phyloP scores from a whole-genome alignment of 2,329 filamentous ascomycete species.

The Ophiostoma triangulosporum region DNA sequence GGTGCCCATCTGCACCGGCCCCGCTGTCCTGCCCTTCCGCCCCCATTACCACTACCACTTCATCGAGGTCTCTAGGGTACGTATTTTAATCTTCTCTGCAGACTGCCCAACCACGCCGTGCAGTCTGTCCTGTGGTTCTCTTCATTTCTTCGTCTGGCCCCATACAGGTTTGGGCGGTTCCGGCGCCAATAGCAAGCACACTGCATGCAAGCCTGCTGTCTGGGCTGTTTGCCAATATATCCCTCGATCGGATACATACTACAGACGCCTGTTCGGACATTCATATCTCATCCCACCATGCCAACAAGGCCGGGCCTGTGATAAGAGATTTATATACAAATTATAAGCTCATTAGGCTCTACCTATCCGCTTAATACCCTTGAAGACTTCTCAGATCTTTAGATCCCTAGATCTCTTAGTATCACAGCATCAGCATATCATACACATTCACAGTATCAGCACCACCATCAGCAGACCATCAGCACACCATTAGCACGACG shows the following conservation, averaged over 20 bases:
- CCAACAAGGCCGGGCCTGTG: background rate
- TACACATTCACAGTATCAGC: too few species aligned
- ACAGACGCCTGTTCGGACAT: background rate
- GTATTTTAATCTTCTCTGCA: background rate
- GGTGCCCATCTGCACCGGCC: background rate
- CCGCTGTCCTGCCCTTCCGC: background rate
- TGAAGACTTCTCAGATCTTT: too few species aligned
- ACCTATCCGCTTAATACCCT: background rate
- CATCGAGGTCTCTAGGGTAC: too few species aligned
- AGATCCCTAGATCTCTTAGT: too few species aligned
- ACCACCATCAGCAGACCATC: too few species aligned
- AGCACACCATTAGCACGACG: too few species aligned
- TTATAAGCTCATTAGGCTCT: too few species aligned
- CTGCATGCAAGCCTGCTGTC: background rate
- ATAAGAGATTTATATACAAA: too few species aligned
- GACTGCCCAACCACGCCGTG: background rate
- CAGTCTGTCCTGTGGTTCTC: background rate
- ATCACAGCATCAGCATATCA: too few species aligned
- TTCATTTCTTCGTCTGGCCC: background rate
- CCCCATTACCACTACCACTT: too few species aligned
- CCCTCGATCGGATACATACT: background rate
- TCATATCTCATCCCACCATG: background rate
- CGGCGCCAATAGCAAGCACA: background rate
- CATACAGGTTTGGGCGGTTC: background rate
- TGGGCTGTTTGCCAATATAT: background rate